Percentiles rank a stretch among this genome's conserved stretches.
phyloP scores from a whole-genome alignment of 2,329 filamentous ascomycete species.

The Acephala macrosclerotiorum region DNA sequence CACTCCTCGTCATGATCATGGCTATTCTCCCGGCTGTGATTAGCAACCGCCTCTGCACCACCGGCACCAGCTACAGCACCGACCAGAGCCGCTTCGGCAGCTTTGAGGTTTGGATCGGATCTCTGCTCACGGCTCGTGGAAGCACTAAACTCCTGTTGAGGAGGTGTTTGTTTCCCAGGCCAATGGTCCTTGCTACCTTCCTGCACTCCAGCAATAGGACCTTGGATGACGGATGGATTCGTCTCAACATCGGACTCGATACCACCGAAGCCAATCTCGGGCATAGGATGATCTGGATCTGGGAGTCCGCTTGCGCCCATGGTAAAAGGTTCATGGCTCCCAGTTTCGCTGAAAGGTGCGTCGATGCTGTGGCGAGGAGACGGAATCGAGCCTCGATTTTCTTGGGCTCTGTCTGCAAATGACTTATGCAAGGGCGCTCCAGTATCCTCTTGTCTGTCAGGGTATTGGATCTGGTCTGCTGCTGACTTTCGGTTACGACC shows the following conservation, averaged over 20 bases:
- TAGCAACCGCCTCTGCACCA: constrained; percentile 58
- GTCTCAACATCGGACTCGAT: constrained; percentile 75
- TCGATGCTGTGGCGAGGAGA: constrained; percentile 66
- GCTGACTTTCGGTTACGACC: constrained; percentile 35
- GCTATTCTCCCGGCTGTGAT: constrained; percentile 60
- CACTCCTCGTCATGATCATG: constrained; percentile 69
- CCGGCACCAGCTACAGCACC: constrained; percentile 62
- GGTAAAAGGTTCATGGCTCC: constrained; percentile 53
- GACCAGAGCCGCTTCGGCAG: constrained; percentile 45
- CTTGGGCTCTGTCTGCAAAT: constrained; percentile 70
- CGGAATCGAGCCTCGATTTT: constrained; percentile 60
- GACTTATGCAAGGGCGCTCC: constrained; percentile 68
- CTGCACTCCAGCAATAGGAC: constrained; percentile 62
- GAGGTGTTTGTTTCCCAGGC: constrained; percentile 63
- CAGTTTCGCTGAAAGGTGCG: constrained; percentile 56
- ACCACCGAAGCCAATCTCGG: constrained; percentile 74
- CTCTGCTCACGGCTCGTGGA: constrained; percentile 18
- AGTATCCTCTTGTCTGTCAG: constrained; percentile 38
- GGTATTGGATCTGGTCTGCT: constrained; percentile 39
- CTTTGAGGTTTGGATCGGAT: constrained; percentile 40
- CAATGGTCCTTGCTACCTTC: constrained; percentile 53
- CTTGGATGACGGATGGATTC: constrained; percentile 84
- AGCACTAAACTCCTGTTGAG: constrained; percentile 33
- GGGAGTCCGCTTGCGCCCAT: constrained; percentile 77
- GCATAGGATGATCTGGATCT: constrained; percentile 73